Evolutionary conservation across 2,329 filamentous ascomycete genomes (phyloP).

Genomic region (Hypoxylon sp.): DNA sequence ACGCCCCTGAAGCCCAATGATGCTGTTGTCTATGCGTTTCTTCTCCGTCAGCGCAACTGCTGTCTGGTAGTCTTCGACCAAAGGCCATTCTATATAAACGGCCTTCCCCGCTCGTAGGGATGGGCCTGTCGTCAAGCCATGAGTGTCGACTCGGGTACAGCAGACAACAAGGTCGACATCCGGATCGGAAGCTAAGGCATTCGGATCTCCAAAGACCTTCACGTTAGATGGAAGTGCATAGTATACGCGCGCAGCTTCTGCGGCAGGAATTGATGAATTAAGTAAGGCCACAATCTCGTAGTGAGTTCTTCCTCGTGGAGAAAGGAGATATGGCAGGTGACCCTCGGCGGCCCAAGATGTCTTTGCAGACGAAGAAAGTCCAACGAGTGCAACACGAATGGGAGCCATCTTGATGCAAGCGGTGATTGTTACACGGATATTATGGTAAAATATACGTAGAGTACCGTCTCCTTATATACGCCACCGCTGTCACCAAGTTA

Average conservation of each 20-base stretch:
- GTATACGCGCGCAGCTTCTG: constrained; percentile 59
- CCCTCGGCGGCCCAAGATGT: constrained; percentile 68
- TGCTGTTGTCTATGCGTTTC: constrained; percentile 55
- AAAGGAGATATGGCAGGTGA: constrained; percentile 73
- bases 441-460: neutral
- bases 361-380: constrained; percentile 67
- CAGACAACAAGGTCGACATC: constrained; percentile 70
- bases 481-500: neutral
- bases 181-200: constrained; percentile 63
- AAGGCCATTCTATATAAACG: constrained; percentile 71
- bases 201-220: constrained; percentile 66
- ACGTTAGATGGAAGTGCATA: constrained; percentile 60
- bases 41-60: constrained; percentile 59
- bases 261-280: constrained; percentile 64
- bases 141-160: constrained; percentile 67
- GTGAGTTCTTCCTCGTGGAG: constrained; percentile 58
- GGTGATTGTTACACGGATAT: neutral
- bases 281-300: constrained; percentile 67
- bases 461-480: constrained; percentile 10
- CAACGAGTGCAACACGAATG: constrained; percentile 71
- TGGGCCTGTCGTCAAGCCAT: constrained; percentile 62
- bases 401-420: constrained; percentile 59
- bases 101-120: constrained; percentile 67
- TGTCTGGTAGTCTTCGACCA: constrained; percentile 61
- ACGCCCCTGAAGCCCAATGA: constrained; percentile 68